Conservation (phyloP, 1,139 yeast species). For the Kodamaea alishanica region DNA sequence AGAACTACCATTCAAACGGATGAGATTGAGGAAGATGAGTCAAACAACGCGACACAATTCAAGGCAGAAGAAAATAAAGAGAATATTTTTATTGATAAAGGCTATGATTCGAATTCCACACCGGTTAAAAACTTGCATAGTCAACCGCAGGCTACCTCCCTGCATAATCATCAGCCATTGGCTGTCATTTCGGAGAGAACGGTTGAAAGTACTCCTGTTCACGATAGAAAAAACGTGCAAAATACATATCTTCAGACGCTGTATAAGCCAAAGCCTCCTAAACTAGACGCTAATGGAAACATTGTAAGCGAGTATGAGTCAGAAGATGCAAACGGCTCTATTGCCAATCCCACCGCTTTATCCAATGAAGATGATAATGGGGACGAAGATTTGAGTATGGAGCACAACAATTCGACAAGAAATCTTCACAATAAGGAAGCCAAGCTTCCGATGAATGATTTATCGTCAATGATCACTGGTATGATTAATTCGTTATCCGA, state of each 20-base stretch:
- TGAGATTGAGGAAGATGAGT: constrained; percentile 32
- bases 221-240: constrained; percentile 13
- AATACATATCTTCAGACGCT: constrained; percentile 11
- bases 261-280: constrained; percentile 36
- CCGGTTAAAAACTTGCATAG: constrained; percentile 22
- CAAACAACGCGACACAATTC: constrained; percentile 24
- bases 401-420: no score
- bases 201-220: constrained; percentile 30
- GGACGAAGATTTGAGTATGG: background rate
- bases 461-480: constrained; percentile 35
- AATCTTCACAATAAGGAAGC: constrained; percentile 2
- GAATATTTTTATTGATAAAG: constrained; percentile 38
- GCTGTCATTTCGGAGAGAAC: constrained; percentile 40
- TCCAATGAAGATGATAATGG: constrained; percentile 5
- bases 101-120: constrained; percentile 30
- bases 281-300: constrained; percentile 30
- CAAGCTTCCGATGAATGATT: constrained; percentile 30
- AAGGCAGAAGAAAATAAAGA: constrained; percentile 41
- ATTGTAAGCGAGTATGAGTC: constrained; percentile 14
- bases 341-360: background rate
- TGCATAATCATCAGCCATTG: constrained; percentile 27
- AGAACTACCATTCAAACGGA: constrained; percentile 45
- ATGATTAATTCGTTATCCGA: constrained; percentile 46
- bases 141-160: constrained; percentile 2
- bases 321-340: constrained; percentile 1